Evolutionary conservation across 1,139 yeast species (phyloP), one percentile per base, ranked within the genome.

Genomic region (Protomyces arabidopsidicola): DNA sequence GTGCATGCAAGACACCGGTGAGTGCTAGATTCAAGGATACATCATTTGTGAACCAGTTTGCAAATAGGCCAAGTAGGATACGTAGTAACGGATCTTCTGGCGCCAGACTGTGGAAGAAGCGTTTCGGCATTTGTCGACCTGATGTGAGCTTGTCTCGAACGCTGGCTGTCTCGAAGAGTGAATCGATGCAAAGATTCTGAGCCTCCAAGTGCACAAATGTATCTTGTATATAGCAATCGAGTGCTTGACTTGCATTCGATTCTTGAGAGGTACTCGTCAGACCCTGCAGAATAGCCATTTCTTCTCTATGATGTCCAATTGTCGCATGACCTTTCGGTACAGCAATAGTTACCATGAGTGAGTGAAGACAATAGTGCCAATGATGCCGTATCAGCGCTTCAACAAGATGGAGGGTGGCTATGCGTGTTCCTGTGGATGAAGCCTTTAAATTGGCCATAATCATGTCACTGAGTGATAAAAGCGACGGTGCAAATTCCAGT

Each of bases 1-100:
- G 60, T 24, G 72, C 73, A 34, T 68, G 60, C 12, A 72, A 35
- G 10, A 72, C 64, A 16, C 70, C 69, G 0, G 72, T 71, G 42
- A 72, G 64, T 2, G 69, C 67, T 35, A 72, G 59, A 59, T 72
- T 72, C 18, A 71, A 62, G 24, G 69, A 72, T 9, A 69, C 67
- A 14, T 69, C 45, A 63, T 72, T 72, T 14, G 71, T 66, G 59
- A 69, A 72, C 56, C 69, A 72, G 14, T 39, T 36, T 4, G 63
- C 36, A 14, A 72, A 48, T 50, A 66, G 50, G 1, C 51, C 51
- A 2, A 68, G 53, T 1, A 71, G 53, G 12, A 48, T 42, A 3
- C 57, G 45, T 65, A 72, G 60, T 16, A 70, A 55, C 42, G 56
- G 42, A 56, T 70, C 73, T 20, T 67, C 68, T 1, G 61, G 55